A percentile compares a stretch with the other conserved stretches of the same genome.
These are phyloP conservation scores for Nakataea oryzae DNA, from an alignment of 2,329 filamentous ascomycete species.

Conservation along the genomic window DNA sequence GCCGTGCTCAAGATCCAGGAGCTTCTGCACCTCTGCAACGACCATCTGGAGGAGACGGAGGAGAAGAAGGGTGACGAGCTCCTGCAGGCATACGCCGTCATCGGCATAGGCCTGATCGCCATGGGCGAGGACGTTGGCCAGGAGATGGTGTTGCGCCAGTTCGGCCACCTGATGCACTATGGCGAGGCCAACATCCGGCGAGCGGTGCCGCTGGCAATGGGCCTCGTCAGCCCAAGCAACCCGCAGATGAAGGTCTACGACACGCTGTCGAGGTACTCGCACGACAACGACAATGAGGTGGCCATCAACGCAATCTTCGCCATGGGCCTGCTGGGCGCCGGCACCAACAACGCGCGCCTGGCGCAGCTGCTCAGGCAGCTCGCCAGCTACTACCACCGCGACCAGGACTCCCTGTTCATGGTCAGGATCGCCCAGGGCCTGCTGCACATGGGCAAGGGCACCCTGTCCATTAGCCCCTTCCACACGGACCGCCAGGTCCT, in stretches of 20 bases:
- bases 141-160: constrained; percentile 96
- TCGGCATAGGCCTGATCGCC: constrained; percentile 85
- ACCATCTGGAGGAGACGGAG: constrained; percentile 88
- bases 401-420: constrained; percentile 96
- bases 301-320: constrained; percentile 98
- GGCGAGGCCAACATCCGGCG: constrained; percentile 95
- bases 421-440: constrained; percentile 96
- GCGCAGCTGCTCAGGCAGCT: constrained; percentile 90
- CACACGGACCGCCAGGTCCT: constrained; percentile 96
- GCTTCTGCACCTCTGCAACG: constrained; percentile 94
- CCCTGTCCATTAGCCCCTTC: constrained; percentile 93
- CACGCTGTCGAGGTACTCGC: constrained; percentile 90
- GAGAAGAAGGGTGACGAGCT: constrained; percentile 94
- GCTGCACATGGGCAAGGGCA: constrained; percentile 98
- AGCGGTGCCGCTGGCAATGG: constrained; percentile 92
- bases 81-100: constrained; percentile 88
- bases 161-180: constrained; percentile 98
- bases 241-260: constrained; percentile 99
- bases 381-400: constrained; percentile 95
- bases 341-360: constrained; percentile 94
- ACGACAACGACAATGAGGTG: constrained; percentile 97
- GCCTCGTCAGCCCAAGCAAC: constrained; percentile 91
- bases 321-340: constrained; percentile 93
- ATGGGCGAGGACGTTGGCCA: constrained; percentile 99
- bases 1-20: constrained; percentile 96